Evolutionary conservation across 371 early-diverging fungal species (phyloP).

Genomic region (Cokeromyces recurvatus): DNA sequence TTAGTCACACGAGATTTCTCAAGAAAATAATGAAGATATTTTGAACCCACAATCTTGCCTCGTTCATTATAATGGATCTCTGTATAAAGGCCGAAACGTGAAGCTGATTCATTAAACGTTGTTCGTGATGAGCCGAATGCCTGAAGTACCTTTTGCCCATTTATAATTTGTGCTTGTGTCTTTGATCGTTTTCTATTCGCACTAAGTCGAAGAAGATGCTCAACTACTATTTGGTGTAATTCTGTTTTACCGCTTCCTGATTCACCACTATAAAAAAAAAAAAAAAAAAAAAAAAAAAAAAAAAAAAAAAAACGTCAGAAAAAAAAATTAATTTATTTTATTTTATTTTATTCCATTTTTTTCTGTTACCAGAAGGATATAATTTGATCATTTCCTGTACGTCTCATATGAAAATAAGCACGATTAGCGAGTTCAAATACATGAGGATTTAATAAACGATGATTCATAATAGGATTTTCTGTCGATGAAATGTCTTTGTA

Average conservation of each 20-base stretch:
- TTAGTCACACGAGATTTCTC: slow-evolving; percentile 73
- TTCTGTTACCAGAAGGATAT: slow-evolving; percentile 55
- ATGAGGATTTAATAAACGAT: slow-evolving; percentile 63
- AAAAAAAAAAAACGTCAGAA: not conserved
- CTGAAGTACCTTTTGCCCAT: slow-evolving; percentile 25
- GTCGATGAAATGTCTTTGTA: slow-evolving; percentile 47
- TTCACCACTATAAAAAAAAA: slow-evolving; percentile 61
- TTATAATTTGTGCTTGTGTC: slow-evolving; percentile 61
- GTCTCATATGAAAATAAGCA: slow-evolving; percentile 70
- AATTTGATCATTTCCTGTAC: slow-evolving; percentile 70
- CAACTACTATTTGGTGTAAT: slow-evolving; percentile 47
- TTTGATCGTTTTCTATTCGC: slow-evolving; percentile 70
- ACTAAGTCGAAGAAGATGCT: slow-evolving; percentile 62
- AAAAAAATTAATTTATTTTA: not conserved
- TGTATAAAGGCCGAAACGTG: slow-evolving; percentile 82
- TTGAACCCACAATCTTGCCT: slow-evolving; percentile 85
- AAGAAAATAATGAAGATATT: slow-evolving; percentile 82
- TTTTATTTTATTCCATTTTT: not conserved
- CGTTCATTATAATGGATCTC: slow-evolving; percentile 86
- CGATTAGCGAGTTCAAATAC: slow-evolving; percentile 66
- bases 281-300: not conserved
- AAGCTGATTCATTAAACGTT: slow-evolving; percentile 60
- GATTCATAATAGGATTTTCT: slow-evolving; percentile 30
- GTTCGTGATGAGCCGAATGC: slow-evolving; percentile 81
- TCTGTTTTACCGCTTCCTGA: slow-evolving; percentile 82